These are phyloP conservation scores for Parietichytrium sp. DNA, from an alignment of 108 stramenopile genomes.

Conservation along the genomic window DNA sequence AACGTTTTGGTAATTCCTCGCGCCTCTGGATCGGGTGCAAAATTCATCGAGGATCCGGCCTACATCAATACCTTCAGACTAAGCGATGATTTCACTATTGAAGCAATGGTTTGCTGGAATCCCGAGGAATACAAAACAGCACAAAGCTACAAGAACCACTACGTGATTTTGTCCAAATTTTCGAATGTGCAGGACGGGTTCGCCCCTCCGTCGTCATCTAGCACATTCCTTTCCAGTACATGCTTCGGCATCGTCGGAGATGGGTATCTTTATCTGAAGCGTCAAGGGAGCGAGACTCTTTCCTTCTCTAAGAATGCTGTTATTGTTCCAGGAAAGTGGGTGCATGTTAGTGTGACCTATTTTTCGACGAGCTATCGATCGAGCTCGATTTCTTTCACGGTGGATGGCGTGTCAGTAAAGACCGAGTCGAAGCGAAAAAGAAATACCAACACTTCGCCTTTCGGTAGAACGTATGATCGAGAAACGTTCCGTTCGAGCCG, in stretches of 20 bases:
- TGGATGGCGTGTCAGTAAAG: background rate
- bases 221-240: background rate
- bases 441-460: too few species aligned
- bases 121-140: background rate
- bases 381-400: background rate
- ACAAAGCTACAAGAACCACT: background rate
- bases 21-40: background rate
- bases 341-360: background rate
- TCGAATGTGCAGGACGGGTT: too few species aligned
- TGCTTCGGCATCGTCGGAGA: background rate
- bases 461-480: too few species aligned
- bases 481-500: too few species aligned
- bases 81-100: background rate
- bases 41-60: background rate
- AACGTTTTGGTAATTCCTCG: background rate
- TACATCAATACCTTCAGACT: background rate
- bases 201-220: background rate
- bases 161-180: background rate
- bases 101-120: slow-evolving; percentile 33
- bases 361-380: background rate
- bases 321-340: slow-evolving; percentile 10
- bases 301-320: background rate
- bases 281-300: background rate
- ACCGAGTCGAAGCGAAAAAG: too few species aligned
- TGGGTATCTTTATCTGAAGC: slow-evolving; percentile 4